A percentile compares a stretch with the other conserved stretches of the same genome.
Conservation (phyloP, 1,139 yeast genomes). For the Taiozyma onychis region DNA sequence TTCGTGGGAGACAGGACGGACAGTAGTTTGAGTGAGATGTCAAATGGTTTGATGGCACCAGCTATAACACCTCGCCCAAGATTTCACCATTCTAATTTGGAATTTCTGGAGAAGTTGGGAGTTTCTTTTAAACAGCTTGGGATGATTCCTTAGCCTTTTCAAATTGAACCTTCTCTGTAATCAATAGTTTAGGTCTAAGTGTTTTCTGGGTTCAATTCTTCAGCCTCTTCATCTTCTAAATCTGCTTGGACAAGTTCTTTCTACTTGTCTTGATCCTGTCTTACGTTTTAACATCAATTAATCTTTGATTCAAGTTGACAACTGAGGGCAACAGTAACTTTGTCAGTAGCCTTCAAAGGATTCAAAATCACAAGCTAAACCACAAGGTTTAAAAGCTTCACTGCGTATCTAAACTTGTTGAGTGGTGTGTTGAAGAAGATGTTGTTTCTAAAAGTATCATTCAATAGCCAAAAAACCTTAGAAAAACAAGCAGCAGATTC, state of each 20-base stretch:
- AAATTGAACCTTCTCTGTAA: no score
- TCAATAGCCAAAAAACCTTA: slow-evolving; percentile 92
- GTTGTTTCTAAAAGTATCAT: slow-evolving; percentile 81
- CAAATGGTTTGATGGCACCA: no score
- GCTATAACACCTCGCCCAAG: no score
- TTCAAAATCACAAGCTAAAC: slow-evolving; percentile 77
- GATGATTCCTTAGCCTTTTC: no score
- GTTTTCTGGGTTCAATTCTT: no score
- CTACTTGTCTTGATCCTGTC: slow-evolving; percentile 8
- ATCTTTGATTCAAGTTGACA: slow-evolving; percentile 40
- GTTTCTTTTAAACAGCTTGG: no score
- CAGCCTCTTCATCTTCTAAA: slow-evolving; percentile 23
- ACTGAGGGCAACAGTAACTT: slow-evolving; percentile 67
- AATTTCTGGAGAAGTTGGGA: no score
- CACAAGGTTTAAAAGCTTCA: slow-evolving; percentile 21
- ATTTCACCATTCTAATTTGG: no score
- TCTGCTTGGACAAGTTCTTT: slow-evolving; percentile 5
- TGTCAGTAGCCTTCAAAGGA: slow-evolving; percentile 68
- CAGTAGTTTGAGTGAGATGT: no score
- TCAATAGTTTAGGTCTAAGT: no score
- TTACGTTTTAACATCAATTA: slow-evolving; percentile 12
- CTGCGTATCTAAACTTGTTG: slow-evolving; percentile 34
- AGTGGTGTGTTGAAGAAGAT: slow-evolving; percentile 73
- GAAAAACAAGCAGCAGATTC: slow-evolving; percentile 95
- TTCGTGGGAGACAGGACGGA: no score